Evolutionary conservation across 1,284 basidiomycete species (phyloP).

Genomic region (Leccinum idahoense): DNA sequence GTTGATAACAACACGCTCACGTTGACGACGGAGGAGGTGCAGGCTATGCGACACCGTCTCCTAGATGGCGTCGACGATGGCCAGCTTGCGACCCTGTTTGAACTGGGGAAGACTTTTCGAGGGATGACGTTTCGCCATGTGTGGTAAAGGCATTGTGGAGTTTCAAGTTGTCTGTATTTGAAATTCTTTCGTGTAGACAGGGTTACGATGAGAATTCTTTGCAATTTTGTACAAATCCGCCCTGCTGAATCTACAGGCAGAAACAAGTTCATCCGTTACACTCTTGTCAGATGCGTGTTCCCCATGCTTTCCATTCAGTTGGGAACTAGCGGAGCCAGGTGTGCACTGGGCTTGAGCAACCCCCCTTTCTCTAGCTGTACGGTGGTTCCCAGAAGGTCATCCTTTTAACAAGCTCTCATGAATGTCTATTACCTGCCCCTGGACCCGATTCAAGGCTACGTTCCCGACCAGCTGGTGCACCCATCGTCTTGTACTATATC

Average conservation of each 20-base stretch:
- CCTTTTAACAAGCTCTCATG: too few species aligned
- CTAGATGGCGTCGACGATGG: slow-evolving; percentile 4
- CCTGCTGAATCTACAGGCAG: background rate
- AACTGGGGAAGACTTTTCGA: slow-evolving; percentile 18
- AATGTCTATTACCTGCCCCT: too few species aligned
- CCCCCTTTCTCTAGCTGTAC: too few species aligned
- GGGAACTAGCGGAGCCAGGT: background rate
- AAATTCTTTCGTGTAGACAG: background rate
- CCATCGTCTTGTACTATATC: too few species aligned
- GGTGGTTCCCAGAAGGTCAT: too few species aligned
- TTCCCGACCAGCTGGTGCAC: too few species aligned
- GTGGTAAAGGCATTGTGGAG: slow-evolving; percentile 17
- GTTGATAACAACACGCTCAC: slow-evolving; percentile 5
- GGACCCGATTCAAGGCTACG: too few species aligned
- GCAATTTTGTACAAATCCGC: background rate
- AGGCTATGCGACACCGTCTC: slow-evolving; percentile 14
- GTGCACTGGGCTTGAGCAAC: too few species aligned
- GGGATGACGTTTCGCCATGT: slow-evolving; percentile 23
- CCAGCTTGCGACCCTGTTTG: slow-evolving; percentile 18
- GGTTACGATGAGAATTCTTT: background rate
- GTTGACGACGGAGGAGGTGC: slow-evolving; percentile 19
- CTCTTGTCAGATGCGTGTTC: background rate
- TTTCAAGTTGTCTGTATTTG: background rate
- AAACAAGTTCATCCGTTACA: background rate
- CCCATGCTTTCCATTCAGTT: background rate